Evolutionary conservation across 108 stramenopile species (phyloP).

Genomic region (Nitzschia sp.): DNA sequence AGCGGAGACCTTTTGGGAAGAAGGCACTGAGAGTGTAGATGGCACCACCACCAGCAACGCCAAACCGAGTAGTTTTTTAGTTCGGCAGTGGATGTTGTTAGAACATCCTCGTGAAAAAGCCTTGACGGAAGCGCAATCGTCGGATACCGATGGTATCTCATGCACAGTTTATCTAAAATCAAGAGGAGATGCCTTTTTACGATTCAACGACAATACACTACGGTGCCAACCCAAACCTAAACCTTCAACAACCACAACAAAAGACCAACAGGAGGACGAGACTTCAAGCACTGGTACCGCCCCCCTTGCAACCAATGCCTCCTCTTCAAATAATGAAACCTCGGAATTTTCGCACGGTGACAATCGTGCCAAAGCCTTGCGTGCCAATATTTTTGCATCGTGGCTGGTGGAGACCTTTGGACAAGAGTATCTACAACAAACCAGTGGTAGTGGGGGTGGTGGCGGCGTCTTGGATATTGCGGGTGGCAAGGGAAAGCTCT

Average conservation of each 20-base stretch:
- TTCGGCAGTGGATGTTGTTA: slow-evolving; percentile 54
- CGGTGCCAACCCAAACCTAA: slow-evolving; percentile 1
- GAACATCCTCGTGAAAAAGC: slow-evolving; percentile 57
- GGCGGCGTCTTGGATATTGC: slow-evolving; percentile 58
- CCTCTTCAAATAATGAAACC: slow-evolving; percentile 5
- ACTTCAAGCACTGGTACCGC: not conserved
- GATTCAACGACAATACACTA: slow-evolving; percentile 20
- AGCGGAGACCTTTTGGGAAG: slow-evolving; percentile 2
- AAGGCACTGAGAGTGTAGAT: no score
- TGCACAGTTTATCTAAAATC: slow-evolving; percentile 59
- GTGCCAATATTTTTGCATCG: slow-evolving; percentile 63
- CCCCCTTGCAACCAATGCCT: not conserved
- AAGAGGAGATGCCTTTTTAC: slow-evolving; percentile 37
- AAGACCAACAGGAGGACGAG: no score
- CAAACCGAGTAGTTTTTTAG: slow-evolving; percentile 16
- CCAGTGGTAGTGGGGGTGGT: no score
- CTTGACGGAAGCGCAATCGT: slow-evolving; percentile 30
- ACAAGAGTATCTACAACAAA: slow-evolving; percentile 13
- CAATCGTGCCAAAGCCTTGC: slow-evolving; percentile 46
- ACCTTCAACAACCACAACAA: not conserved
- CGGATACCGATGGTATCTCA: slow-evolving; percentile 49
- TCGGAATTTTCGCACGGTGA: slow-evolving; percentile 47
- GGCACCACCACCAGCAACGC: not conserved
- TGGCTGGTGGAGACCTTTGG: slow-evolving; percentile 52
- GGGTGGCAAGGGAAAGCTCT: slow-evolving; percentile 74